Evolutionary conservation across 805 yeast genomes (phyloP).

Genomic region (Pichia phayaonensis): DNA sequence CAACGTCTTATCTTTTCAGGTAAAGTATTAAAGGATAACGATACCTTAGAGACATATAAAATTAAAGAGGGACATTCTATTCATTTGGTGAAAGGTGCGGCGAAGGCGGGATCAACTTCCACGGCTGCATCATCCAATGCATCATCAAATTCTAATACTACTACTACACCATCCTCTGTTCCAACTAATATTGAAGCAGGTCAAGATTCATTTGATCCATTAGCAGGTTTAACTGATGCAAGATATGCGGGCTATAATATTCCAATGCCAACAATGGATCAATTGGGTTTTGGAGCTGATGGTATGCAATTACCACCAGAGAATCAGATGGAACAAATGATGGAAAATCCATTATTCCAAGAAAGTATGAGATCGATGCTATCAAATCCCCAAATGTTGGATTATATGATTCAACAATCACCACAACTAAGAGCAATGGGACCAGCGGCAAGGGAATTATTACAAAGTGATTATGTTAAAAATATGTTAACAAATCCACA

Average conservation of each 20-base stretch:
- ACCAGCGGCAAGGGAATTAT: conserved; percentile 78
- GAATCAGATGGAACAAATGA: conserved; percentile 64
- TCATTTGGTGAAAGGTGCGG: conserved; percentile 83
- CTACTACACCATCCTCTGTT: conserved; percentile 26
- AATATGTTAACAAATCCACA: conserved; percentile 79
- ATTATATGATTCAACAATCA: conserved; percentile 68
- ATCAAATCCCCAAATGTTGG: conserved; percentile 83
- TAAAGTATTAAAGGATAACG: conserved; percentile 80
- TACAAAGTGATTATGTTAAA: conserved; percentile 78
- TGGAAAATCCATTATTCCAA: conserved; percentile 75
- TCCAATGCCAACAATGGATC: conserved; percentile 71
- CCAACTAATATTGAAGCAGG: conserved; percentile 88
- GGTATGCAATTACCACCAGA: conserved; percentile 79
- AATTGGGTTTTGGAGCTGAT: conserved; percentile 72
- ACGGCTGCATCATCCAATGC: conserved; percentile 16
- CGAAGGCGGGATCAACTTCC: conserved; percentile 19
- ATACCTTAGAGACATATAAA: conserved; percentile 67
- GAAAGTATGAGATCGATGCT: conserved; percentile 78
- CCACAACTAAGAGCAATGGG: conserved; percentile 85
- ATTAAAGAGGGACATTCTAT: conserved; percentile 80
- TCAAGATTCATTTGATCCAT: conserved; percentile 78
- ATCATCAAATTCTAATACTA: neutral
- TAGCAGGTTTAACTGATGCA: conserved; percentile 91
- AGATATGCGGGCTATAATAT: conserved; percentile 85
- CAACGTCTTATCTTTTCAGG: conserved; percentile 93